Evolutionary conservation across 2,329 filamentous ascomycete species (phyloP).

Genomic region (Cladophialophora psammophila): DNA sequence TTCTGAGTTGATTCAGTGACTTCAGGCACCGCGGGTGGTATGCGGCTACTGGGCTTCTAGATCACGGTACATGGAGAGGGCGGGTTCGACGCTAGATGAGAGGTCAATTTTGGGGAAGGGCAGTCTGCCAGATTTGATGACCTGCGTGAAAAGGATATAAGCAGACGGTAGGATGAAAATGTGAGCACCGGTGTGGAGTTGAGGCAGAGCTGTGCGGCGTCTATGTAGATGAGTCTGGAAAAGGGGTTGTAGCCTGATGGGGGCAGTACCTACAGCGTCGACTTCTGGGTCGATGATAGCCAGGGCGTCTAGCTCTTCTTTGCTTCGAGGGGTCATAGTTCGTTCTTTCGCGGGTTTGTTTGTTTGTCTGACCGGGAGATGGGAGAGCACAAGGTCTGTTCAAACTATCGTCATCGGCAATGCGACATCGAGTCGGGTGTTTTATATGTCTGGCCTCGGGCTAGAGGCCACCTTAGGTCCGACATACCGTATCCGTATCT

Average conservation of each 20-base stretch:
- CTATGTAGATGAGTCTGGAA: background rate
- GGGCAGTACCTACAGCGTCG: background rate
- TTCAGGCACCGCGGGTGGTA: constrained; percentile 10
- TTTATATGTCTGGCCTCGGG: too few species aligned
- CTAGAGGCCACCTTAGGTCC: too few species aligned
- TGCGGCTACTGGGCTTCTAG: constrained; percentile 13
- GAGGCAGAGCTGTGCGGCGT: too few species aligned
- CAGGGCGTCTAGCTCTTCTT: background rate
- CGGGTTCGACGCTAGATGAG: background rate
- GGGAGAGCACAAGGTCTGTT: too few species aligned
- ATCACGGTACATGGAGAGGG: constrained; percentile 15
- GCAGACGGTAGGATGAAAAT: background rate
- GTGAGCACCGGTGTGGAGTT: too few species aligned
- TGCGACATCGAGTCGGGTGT: too few species aligned
- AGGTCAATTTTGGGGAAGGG: constrained; percentile 17
- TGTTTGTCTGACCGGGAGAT: too few species aligned
- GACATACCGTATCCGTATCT: too few species aligned
- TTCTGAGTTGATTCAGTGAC: constrained; percentile 19
- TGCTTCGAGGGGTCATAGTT: background rate
- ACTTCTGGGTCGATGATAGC: background rate
- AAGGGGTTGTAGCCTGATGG: background rate
- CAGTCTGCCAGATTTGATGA: constrained; percentile 21
- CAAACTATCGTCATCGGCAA: too few species aligned
- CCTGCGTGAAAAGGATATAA: constrained; percentile 1
- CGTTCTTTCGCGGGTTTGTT: background rate